Evolutionary conservation across 345 rosid genomes (phyloP).

Genomic region (Melaleuca alternifolia): DNA sequence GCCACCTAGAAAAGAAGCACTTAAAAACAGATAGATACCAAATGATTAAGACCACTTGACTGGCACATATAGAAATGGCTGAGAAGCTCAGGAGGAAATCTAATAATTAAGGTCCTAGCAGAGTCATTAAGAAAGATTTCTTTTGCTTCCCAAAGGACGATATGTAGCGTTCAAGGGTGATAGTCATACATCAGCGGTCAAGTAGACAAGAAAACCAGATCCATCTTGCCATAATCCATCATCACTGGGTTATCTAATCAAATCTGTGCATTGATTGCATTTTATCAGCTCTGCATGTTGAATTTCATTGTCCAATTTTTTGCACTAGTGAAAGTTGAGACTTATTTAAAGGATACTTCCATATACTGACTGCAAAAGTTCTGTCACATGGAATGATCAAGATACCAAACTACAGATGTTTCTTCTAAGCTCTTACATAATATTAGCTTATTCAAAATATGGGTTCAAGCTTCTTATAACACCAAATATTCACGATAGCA

Average conservation of each 20-base stretch:
- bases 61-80: not conserved
- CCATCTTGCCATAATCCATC: not conserved
- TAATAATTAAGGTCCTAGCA: not conserved
- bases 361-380: not conserved
- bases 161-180: not conserved
- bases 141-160: not conserved
- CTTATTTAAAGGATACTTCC: not conserved
- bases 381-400: not conserved
- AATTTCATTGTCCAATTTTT: not conserved
- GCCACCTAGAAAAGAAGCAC: conserved; percentile 54
- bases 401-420: not conserved
- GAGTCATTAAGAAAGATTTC: not conserved
- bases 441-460: not conserved
- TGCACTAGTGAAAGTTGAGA: not conserved
- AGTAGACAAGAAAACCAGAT: not conserved
- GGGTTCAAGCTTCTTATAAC: not conserved
- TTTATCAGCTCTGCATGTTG: not conserved
- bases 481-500: not conserved
- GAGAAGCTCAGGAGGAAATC: not conserved
- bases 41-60: not conserved
- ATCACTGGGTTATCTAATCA: not conserved
- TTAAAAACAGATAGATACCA: not conserved
- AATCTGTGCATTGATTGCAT: not conserved
- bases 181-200: not conserved
- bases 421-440: not conserved